These are phyloP conservation scores for Aspergillus puulaauensis DNA, from an alignment of 2,329 filamentous ascomycete species.

Conservation along the genomic window DNA sequence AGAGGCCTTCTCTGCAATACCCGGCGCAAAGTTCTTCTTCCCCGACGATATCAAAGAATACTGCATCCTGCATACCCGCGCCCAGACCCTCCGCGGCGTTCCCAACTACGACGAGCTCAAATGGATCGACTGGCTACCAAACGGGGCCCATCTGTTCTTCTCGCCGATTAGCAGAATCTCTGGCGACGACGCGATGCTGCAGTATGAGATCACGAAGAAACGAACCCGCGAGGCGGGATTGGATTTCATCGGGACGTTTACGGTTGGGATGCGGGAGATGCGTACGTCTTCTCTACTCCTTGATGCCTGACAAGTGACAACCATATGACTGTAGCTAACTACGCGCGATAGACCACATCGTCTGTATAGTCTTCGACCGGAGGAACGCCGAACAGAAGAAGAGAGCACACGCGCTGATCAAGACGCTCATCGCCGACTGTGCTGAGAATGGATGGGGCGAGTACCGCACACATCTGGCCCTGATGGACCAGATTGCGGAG, in stretches of 20 bases:
- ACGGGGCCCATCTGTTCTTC: constrained; percentile 43
- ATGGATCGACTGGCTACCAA: constrained; percentile 54
- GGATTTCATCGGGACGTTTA: constrained; percentile 54
- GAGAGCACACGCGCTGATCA: constrained; percentile 39
- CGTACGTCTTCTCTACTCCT: constrained; percentile 19
- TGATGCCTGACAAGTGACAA: too few relatives aligned
- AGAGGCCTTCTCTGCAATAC: constrained; percentile 42
- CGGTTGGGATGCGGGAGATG: constrained; percentile 55
- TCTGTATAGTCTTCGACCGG: constrained; percentile 55
- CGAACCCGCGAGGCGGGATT: constrained; percentile 46
- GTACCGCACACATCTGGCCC: constrained; percentile 48
- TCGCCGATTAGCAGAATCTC: constrained; percentile 52
- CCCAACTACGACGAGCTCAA: constrained; percentile 35
- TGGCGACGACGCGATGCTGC: constrained; percentile 47
- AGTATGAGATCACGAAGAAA: constrained; percentile 45
- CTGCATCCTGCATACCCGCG: constrained; percentile 28
- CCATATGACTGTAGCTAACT: neutral
- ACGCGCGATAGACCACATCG: constrained; percentile 12
- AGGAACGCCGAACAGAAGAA: constrained; percentile 40
- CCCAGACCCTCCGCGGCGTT: constrained; percentile 25
- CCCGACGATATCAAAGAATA: constrained; percentile 41
- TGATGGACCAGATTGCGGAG: constrained; percentile 50
- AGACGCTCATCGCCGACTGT: constrained; percentile 41
- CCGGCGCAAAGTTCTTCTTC: constrained; percentile 45
- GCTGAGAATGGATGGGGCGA: constrained; percentile 32